phyloP scores from a whole-genome alignment of 2,329 filamentous ascomycete genomes.

The Fusarium musae region DNA sequence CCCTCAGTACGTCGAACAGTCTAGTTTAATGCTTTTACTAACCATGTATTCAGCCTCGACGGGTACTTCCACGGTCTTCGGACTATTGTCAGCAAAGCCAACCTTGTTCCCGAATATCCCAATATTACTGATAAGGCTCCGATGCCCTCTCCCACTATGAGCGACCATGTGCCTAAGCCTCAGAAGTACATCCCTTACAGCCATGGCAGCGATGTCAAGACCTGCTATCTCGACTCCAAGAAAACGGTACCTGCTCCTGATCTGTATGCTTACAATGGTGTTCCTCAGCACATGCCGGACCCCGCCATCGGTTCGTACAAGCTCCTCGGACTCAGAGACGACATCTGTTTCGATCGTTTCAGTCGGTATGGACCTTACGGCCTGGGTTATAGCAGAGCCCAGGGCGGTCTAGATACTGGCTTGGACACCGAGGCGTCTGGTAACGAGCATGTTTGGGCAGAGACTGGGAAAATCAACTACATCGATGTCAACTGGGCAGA shows the following conservation, averaged over 20 bases:
- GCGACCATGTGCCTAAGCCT: slow-evolving; percentile 55
- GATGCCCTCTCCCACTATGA: slow-evolving; percentile 50
- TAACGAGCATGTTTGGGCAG: slow-evolving; percentile 67
- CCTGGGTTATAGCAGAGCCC: slow-evolving; percentile 78
- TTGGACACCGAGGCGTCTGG: slow-evolving; percentile 78
- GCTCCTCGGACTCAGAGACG: slow-evolving; percentile 76
- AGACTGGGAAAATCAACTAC: slow-evolving; percentile 67
- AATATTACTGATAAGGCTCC: slow-evolving; percentile 49
- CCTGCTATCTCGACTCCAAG: slow-evolving; percentile 72
- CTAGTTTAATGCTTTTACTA: slow-evolving; percentile 11
- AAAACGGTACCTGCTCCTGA: slow-evolving; percentile 68
- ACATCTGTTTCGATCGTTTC: slow-evolving; percentile 89
- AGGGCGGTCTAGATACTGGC: slow-evolving; percentile 78
- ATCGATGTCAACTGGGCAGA: slow-evolving; percentile 64
- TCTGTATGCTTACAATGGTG: slow-evolving; percentile 74
- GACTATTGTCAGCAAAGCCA: slow-evolving; percentile 69
- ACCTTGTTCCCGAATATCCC: slow-evolving; percentile 82
- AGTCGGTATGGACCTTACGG: slow-evolving; percentile 88
- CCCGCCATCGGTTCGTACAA: slow-evolving; percentile 81
- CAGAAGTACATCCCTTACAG: slow-evolving; percentile 76
- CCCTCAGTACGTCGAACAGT: slow-evolving; percentile 48
- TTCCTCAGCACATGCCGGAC: slow-evolving; percentile 81
- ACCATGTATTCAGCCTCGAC: slow-evolving; percentile 68
- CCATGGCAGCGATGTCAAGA: slow-evolving; percentile 63
- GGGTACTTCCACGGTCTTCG: slow-evolving; percentile 84